Base-by-base conservation (phyloP, 257 asterid species). In the Osmanthus fragrans region DNA sequence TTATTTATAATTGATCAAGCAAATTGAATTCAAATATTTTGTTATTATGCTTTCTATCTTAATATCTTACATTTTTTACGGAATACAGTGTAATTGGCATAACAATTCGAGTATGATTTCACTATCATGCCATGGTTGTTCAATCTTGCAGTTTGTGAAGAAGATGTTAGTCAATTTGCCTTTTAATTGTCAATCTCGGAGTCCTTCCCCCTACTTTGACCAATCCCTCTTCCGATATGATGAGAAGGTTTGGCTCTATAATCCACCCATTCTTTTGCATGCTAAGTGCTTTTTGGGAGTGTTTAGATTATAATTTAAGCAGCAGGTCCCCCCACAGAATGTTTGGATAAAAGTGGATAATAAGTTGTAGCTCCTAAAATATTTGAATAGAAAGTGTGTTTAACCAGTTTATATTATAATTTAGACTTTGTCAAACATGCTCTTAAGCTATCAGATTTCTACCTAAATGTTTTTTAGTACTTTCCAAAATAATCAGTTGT, bases 141-240 rank as follows among this genome's bases (percentile, higher is more conserved):
- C 67, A 34, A 42, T 84, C 72, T 71, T 85, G 87, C 90, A 95
- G 99, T 92, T 93, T 87, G 94, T 92, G 82, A 93, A 90, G 94
- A 93, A 88, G 90, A 88, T 95, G 90, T 78, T 95, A 72, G 76
- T 88, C 81, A 76, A 88, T 77, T 79, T 95, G 86, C 98, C 98
- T 73, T 83, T 82, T 80, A 86, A 87, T 80, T 95, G 98, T 73
- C 99, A 95, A 85, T 93, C 97, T 71, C 97, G 86, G 86, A 95
- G 99, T 75, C 98, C 98, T 29, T 95, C 99, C n/a, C 96, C 99
- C 32, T 95, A 95, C 80, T 95, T 95, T 72, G 98, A 95, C 72
- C 98, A 95, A 75, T 87, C 97, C 71, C 97, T 95, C 80, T 95
- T 89, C 85, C 90, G 99, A 74, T 93, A 89, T 47, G 98, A 95